Conservation (phyloP, 148 eudicot genomes). For the Chenopodium quinoa region DNA sequence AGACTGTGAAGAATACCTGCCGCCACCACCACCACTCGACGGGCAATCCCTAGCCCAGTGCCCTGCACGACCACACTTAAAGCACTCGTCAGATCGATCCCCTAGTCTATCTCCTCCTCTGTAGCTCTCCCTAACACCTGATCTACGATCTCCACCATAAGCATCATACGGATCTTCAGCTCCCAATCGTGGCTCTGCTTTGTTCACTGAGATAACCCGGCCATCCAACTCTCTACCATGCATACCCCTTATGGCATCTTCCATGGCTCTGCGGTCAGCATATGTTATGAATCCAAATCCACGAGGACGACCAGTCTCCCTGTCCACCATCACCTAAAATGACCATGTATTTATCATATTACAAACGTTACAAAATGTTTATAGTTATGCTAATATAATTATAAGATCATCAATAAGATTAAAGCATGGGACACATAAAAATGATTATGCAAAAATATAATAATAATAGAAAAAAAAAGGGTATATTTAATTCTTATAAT, state of each 20-base stretch:
- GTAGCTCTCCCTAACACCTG: slow-evolving; percentile 41
- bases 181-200: slow-evolving; percentile 50
- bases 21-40: slow-evolving; percentile 35
- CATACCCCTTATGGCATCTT: slow-evolving; percentile 57
- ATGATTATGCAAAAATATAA: background rate
- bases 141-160: slow-evolving; percentile 31
- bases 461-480: too few species aligned
- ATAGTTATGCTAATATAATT: background rate
- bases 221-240: slow-evolving; percentile 52
- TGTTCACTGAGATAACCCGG: slow-evolving; percentile 51
- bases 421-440: background rate
- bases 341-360: background rate
- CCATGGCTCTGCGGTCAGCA: slow-evolving; percentile 47
- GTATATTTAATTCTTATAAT: too few species aligned
- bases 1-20: slow-evolving; percentile 32
- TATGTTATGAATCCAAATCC: slow-evolving; percentile 58
- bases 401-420: too few species aligned
- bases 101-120: slow-evolving; percentile 32
- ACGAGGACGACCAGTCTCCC: slow-evolving; percentile 57
- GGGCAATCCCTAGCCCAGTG: slow-evolving; percentile 58
- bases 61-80: slow-evolving; percentile 54
- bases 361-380: background rate
- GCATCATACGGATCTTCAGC: slow-evolving; percentile 37
- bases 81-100: slow-evolving; percentile 45
- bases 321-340: slow-evolving; percentile 49